Evolutionary conservation across 345 rosid species (phyloP), one percentile per base, ranked within the genome.

Genomic region (Brassica cretica): DNA sequence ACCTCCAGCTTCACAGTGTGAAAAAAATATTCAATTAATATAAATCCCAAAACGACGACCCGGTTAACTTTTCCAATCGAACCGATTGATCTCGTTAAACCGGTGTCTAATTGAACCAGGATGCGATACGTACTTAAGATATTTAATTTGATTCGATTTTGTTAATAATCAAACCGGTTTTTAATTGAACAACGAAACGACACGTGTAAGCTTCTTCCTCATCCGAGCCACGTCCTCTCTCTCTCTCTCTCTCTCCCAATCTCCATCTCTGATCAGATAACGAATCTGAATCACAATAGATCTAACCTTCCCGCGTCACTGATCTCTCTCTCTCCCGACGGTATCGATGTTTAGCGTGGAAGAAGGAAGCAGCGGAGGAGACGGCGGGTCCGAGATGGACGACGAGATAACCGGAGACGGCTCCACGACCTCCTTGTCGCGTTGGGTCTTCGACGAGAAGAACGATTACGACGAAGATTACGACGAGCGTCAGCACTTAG

Each of bases 381-480:
- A 82, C 10, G 83, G 81, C 8, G 79, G 64, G 15, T 64, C 80
- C 27, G 89, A 78, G 62, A 70, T 86, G 9, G 86, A 83, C 1
- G 97, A 84, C 33, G 82, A 66, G 73, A 79, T 78, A 56, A 86
- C 84, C 59, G 84, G 71, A 16, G 64, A 81, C 67, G 86, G 73
- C 6, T 95, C 98, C 5, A 82, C 90, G 81, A 88, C 92, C 83
- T 91, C 96, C 2, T 16, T 82, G 64, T 96, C 97, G 12, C 89
- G 98, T 0, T 96, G 99, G 99, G 98, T 96, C 24, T 93, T 89
- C 80, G 92, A 88, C 74, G 91, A 90, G 78, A 96, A 89, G 71
- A 93, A 94, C 12, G 91, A 84, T 49, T 86, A 89, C 39, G 90
- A 83, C 1, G 91, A 83, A 4, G 77, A 78, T 27, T 84, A 79